A percentile compares a stretch with the other conserved stretches of the same genome.
Evolutionary conservation across 352 stramenopile species (phyloP).

Genomic region (Pythium aristosporum): DNA sequence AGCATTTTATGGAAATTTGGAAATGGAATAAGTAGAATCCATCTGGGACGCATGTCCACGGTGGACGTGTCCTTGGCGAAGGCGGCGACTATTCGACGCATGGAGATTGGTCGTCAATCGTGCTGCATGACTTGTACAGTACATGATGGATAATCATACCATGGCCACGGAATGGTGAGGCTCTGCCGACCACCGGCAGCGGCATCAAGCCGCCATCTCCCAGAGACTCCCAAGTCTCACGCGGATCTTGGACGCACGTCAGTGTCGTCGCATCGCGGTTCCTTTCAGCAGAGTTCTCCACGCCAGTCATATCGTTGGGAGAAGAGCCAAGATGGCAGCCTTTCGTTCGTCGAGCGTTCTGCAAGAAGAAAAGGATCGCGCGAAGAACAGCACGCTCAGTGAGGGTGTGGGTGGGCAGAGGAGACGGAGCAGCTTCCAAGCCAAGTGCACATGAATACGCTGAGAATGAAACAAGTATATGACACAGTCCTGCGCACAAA

Average conservation of each 20-base stretch:
- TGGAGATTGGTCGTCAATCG: too few species aligned
- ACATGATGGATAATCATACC: too few species aligned
- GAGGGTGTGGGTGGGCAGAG: too few species aligned
- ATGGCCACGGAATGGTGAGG: too few species aligned
- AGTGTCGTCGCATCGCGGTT: constrained; percentile 13
- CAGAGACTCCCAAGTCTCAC: not conserved
- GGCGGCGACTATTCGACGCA: too few species aligned
- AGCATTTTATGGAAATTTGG: not conserved
- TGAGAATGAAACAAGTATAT: not conserved
- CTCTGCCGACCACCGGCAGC: too few species aligned
- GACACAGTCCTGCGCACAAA: not conserved
- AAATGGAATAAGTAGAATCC: not conserved
- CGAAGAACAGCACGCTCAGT: constrained; percentile 3
- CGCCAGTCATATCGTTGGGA: constrained; percentile 10
- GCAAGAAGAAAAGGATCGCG: constrained; percentile 10
- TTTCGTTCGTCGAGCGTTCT: constrained; percentile 11
- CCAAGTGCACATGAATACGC: too few species aligned
- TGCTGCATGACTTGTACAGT: too few species aligned
- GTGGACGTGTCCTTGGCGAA: too few species aligned
- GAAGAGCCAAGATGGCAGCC: not conserved
- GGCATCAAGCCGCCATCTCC: too few species aligned
- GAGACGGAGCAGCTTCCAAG: too few species aligned
- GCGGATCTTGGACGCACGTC: constrained; percentile 17
- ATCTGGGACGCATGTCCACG: not conserved
- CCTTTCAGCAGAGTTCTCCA: not conserved